Evolutionary conservation across 441 rosid species (phyloP), one percentile per base, ranked within the genome.

Genomic region (Viola pubescens): DNA sequence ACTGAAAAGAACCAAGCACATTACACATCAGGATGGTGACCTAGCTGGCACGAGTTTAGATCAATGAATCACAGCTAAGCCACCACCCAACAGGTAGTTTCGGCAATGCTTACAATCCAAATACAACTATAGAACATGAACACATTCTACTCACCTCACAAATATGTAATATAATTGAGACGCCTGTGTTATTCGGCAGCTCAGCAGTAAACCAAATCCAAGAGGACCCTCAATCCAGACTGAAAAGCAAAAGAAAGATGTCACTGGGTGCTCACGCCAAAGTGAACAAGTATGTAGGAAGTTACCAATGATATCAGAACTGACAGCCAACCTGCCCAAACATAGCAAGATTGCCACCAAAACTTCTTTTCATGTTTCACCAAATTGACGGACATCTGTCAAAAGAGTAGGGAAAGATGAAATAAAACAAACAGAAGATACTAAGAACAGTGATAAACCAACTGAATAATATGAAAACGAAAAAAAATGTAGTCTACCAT

Each of bases 201-300:
- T 75, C 64, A 88, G 77, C 70, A 91, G 72, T 75, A 91, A 81
- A 73, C 95, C 98, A 48, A 88, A 91, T 61, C 95, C 96, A 48
- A 91, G 74, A 13, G 98, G 96, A 75, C 95, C 98, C 82, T 85
- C 92, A 9, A 88, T 37, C 96, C 98, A 91, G 34, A 82, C 98
- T 91, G 78, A 61, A 67, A 73, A 54, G 41, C 56, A 49, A 77
- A 64, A 9, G 41, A 41, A 47, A 60, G 43, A 34, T 37, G 3
- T 37, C 4, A 65, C 47, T 63, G 38, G 9, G 37, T 54, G 39
- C 9, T 37, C 16, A 10, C 6, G 8, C 38, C 7, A 66, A 48
- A 16, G 1, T 39, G 7, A 48, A 56, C 44, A 48, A 4, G 4
- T 3, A 54, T 54, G n/a, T 53, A 5, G 59, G 56, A 48, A 48